phyloP scores from a whole-genome alignment of 2,329 filamentous ascomycete species.

The Paraconiothyrium brasiliense region DNA sequence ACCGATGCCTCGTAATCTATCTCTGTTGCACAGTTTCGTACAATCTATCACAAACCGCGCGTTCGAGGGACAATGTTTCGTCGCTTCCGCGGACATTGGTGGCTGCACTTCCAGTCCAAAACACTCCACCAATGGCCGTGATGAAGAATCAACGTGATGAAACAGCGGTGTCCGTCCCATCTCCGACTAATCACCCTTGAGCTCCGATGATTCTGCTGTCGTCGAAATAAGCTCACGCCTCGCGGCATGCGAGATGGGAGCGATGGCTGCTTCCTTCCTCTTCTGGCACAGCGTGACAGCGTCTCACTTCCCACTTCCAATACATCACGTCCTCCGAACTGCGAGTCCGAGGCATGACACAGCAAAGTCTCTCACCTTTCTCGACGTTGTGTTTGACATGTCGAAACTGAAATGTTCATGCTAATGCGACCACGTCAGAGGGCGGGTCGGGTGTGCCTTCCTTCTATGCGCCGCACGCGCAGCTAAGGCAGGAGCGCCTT shows the following conservation, averaged over 20 bases:
- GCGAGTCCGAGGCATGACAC: background rate
- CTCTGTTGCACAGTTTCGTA: background rate
- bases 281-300: conserved; percentile 18
- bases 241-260: conserved; percentile 7
- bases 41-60: conserved; percentile 10
- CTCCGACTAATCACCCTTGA: conserved; percentile 2
- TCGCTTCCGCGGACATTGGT: conserved; percentile 9
- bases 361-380: background rate
- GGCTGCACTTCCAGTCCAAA: background rate
- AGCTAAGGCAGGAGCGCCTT: conserved; percentile 3
- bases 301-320: background rate
- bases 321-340: background rate
- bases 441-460: background rate
- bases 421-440: conserved; percentile 7
- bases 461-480: background rate
- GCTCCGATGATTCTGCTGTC: background rate
- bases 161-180: conserved; percentile 14
- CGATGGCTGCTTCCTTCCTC: conserved; percentile 17
- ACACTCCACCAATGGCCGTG: conserved; percentile 15
- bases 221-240: conserved; percentile 23
- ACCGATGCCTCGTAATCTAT: background rate
- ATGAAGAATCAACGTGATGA: background rate
- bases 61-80: conserved; percentile 2
- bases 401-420: background rate
- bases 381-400: background rate